Conservation (phyloP, 2,329 filamentous ascomycete species). For the Lachnellula suecica region DNA sequence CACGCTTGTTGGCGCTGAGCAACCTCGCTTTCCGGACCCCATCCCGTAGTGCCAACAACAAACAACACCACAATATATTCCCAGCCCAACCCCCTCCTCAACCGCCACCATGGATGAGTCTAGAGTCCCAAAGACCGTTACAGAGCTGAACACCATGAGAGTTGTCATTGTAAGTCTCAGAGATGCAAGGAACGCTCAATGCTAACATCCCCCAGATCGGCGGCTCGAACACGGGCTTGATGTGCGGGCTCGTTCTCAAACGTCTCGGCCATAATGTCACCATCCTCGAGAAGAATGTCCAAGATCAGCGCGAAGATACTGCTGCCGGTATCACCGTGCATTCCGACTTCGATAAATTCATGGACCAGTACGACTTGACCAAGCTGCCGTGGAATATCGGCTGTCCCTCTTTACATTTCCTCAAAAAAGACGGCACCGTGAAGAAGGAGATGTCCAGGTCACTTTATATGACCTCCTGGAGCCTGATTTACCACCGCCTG, state of each 20-base stretch:
- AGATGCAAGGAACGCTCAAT: too few species aligned
- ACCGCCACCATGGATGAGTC: too few species aligned
- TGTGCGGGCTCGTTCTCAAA: slow-evolving; percentile 9
- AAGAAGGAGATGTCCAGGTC: slow-evolving; percentile 1
- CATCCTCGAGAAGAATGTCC: slow-evolving; percentile 14
- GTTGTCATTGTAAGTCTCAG: neutral
- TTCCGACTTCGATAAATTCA: slow-evolving; percentile 12
- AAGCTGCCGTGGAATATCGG: neutral
- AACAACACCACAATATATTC: too few species aligned
- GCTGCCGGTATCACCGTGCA: slow-evolving; percentile 17
- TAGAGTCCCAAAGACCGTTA: too few species aligned
- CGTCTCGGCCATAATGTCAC: slow-evolving; percentile 11
- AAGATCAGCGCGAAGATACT: slow-evolving; percentile 6
- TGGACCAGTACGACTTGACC: slow-evolving; percentile 4
- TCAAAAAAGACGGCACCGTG: slow-evolving; percentile 2
- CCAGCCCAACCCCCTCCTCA: too few species aligned
- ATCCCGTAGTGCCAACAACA: too few species aligned
- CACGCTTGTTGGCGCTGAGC: too few species aligned
- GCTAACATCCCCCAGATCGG: slow-evolving; percentile 1
- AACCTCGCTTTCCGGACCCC: too few species aligned
- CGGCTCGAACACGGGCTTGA: slow-evolving; percentile 11
- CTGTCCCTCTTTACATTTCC: neutral
- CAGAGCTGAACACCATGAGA: neutral
- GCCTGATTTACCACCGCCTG: slow-evolving; percentile 16
- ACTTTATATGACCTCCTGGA: slow-evolving; percentile 17